Conservation (phyloP, 2,329 filamentous ascomycete species). For the Drechslera avenae region DNA sequence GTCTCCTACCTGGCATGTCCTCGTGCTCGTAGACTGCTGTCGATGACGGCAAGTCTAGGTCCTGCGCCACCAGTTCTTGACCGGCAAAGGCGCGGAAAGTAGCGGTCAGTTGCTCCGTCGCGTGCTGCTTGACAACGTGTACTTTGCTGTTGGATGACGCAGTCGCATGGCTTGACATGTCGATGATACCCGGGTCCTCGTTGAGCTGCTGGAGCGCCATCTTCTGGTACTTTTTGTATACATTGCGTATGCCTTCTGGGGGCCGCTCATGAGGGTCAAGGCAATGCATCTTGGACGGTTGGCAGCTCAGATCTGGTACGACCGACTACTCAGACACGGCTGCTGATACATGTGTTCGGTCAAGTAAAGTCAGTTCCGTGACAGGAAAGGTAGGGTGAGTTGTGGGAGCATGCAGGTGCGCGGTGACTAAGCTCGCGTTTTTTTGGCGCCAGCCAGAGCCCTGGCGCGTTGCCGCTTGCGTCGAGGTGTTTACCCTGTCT, state of each 20-base stretch:
- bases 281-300: slow-evolving; percentile 24
- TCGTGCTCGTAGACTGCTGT: slow-evolving; percentile 64
- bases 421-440: slow-evolving; percentile 29
- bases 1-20: slow-evolving; percentile 70
- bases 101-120: slow-evolving; percentile 24
- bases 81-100: slow-evolving; percentile 34
- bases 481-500: slow-evolving; percentile 29
- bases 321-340: too few species aligned
- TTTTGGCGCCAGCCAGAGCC: background rate
- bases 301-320: background rate
- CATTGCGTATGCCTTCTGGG: slow-evolving; percentile 68
- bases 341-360: too few species aligned
- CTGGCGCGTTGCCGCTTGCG: slow-evolving; percentile 26
- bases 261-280: slow-evolving; percentile 81
- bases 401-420: background rate
- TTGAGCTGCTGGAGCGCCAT: slow-evolving; percentile 58
- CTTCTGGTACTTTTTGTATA: slow-evolving; percentile 77
- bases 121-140: slow-evolving; percentile 29
- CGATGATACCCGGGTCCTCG: slow-evolving; percentile 53
- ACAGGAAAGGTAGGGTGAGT: slow-evolving; percentile 7
- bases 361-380: background rate
- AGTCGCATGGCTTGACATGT: slow-evolving; percentile 42
- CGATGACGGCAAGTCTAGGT: slow-evolving; percentile 4
- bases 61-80: slow-evolving; percentile 7
- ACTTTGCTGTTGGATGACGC: slow-evolving; percentile 28